Evolutionary conservation across 305 asterid species (phyloP).

Genomic region (Fraxinus dipetala): DNA sequence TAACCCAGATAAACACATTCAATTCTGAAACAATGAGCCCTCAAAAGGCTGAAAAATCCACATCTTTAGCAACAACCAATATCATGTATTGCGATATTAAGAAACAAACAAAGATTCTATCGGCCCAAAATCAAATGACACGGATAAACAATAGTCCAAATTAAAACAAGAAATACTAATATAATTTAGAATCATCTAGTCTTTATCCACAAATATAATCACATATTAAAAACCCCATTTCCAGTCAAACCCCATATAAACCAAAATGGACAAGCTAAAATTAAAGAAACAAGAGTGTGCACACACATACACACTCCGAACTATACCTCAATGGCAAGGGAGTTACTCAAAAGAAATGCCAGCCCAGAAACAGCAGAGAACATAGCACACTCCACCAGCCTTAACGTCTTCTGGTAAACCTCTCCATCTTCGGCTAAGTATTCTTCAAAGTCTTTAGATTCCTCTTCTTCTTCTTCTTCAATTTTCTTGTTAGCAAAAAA

Average conservation of each 20-base stretch:
- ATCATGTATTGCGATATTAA: neutral
- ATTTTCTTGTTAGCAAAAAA: conserved; percentile 27
- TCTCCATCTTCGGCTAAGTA: conserved; percentile 79
- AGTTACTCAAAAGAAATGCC: conserved; percentile 84
- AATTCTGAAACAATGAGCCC: neutral
- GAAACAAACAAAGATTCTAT: neutral
- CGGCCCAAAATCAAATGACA: neutral
- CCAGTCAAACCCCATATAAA: neutral
- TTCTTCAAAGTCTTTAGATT: conserved; percentile 53
- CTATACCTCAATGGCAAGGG: conserved; percentile 85
- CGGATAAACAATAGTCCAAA: neutral
- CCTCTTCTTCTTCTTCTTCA: conserved; percentile 31
- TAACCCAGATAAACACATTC: neutral
- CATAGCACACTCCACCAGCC: conserved; percentile 93
- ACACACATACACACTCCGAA: neutral
- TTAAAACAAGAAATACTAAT: neutral
- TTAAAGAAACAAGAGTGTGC: neutral
- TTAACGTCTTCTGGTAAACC: conserved; percentile 75
- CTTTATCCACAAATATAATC: neutral
- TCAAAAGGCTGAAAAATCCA: neutral
- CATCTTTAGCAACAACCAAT: neutral
- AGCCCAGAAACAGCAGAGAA: conserved; percentile 89
- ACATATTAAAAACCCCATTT: neutral
- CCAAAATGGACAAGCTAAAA: neutral
- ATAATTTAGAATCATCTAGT: neutral